Evolutionary conservation across 495 filamentous ascomycete genomes (phyloP), one percentile per base, ranked within the genome.

Genomic region (Penicilliopsis zonata): DNA sequence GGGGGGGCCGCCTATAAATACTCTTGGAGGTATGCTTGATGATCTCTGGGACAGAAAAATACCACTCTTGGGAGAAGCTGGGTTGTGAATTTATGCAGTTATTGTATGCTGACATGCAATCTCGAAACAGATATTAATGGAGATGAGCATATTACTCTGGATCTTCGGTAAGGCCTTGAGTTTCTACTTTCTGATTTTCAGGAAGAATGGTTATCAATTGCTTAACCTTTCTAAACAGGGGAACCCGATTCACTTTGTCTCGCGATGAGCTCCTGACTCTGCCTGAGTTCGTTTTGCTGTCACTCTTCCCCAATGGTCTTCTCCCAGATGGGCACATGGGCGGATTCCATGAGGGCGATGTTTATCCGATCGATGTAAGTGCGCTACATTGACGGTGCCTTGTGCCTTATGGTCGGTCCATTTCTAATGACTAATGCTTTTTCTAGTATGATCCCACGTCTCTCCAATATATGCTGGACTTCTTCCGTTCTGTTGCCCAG

Each of bases 381-480:
- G 41, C 31, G 35, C 13, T 18, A 18, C 8, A 32, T n/a, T n/a
- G n/a, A n/a, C n/a, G n/a, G n/a, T n/a, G 12, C 14, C 24, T 29
- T 3, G 8, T 10, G 9, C 13, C 14, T 38, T 22, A 22, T 39
- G 16, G 13, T 31, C 20, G 19, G 10, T 10, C 18, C 35, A n/a
- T n/a, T n/a, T n/a, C n/a, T n/a, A n/a, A n/a, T n/a, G n/a, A n/a
- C n/a, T n/a, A n/a, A n/a, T n/a, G n/a, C n/a, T 43, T 49, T 37
- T 44, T 41, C 33, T 65, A 98, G 90, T 99, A 96, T 59, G 90
- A 99, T 53, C 88, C 90, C 18, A 74, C 77, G 16, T 94, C 86
- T 21, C 72, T 99, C 16, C 85, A 95, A 57, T 99, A 96, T 64
- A 99, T 99, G 92, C 73, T 99, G 30, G 90, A 96, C 42, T 99